These are phyloP conservation scores for Lophiotrema nucula DNA, from an alignment of 495 filamentous ascomycete genomes.

Conservation along the genomic window DNA sequence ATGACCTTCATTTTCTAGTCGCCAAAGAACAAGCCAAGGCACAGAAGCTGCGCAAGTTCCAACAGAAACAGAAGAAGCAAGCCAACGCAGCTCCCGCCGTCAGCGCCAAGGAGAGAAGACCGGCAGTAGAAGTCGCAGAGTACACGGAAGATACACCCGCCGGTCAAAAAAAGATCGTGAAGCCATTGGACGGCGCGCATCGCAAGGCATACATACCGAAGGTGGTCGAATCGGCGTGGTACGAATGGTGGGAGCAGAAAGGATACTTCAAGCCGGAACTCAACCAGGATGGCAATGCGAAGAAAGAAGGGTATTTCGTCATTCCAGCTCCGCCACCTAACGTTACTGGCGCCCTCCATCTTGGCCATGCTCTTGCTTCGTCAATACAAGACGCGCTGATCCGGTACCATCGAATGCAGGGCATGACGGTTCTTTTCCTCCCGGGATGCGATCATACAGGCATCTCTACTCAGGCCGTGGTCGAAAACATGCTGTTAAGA, in stretches of 20 bases:
- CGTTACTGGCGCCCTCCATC: slow-evolving; percentile 56
- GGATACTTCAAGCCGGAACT: slow-evolving; percentile 75
- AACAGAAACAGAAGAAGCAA: too few relatives aligned
- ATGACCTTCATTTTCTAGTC: too few relatives aligned
- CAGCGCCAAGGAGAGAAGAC: too few relatives aligned
- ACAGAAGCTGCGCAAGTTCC: too few relatives aligned
- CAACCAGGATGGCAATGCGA: slow-evolving; percentile 64
- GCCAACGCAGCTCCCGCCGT: too few relatives aligned
- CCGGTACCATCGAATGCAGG: slow-evolving; percentile 61
- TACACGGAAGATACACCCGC: slow-evolving; percentile 43
- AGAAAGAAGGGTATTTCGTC: slow-evolving; percentile 65
- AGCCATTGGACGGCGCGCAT: slow-evolving; percentile 41
- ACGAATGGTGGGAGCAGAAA: slow-evolving; percentile 61
- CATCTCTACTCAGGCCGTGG: slow-evolving; percentile 73
- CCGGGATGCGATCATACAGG: slow-evolving; percentile 77
- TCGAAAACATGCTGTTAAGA: slow-evolving; percentile 74
- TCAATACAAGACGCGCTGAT: slow-evolving; percentile 75
- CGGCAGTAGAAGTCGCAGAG: slow-evolving; percentile 37
- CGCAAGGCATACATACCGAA: slow-evolving; percentile 57
- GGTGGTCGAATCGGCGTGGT: slow-evolving; percentile 55
- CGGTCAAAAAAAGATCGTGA: slow-evolving; percentile 46
- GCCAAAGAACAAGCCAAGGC: too few relatives aligned
- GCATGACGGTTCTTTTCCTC: slow-evolving; percentile 62
- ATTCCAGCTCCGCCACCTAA: slow-evolving; percentile 77
- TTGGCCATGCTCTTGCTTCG: slow-evolving; percentile 66